Evolutionary conservation across 345 rosid species (phyloP).

Genomic region (Carallia brachiata): DNA sequence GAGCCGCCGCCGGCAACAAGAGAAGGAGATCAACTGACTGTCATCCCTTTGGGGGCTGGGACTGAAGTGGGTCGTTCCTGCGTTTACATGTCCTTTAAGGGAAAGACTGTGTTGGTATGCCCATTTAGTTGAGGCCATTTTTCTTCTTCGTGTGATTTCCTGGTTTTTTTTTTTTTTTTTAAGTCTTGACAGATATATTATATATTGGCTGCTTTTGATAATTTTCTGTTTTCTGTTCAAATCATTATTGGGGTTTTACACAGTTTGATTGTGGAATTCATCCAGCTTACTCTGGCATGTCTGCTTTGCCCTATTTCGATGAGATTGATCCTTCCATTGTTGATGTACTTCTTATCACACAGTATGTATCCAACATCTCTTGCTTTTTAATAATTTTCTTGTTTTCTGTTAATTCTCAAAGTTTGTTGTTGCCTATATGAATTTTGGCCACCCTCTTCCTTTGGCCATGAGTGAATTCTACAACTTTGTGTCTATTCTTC

Average conservation of each 20-base stretch:
- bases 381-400: neutral
- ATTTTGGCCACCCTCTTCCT: too few species aligned
- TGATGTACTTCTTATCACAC: conserved; percentile 88
- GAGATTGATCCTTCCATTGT: conserved; percentile 89
- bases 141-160: neutral
- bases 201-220: neutral
- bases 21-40: conserved; percentile 72
- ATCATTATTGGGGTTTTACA: neutral
- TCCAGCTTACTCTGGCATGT: conserved; percentile 88
- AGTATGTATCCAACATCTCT: conserved; percentile 40
- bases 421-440: neutral
- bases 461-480: too few species aligned
- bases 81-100: conserved; percentile 82
- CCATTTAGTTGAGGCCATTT: too few species aligned
- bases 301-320: conserved; percentile 91
- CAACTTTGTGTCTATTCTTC: too few species aligned
- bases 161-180: neutral
- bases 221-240: neutral
- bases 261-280: conserved; percentile 96
- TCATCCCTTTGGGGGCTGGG: conserved; percentile 90
- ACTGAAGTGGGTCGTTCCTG: conserved; percentile 96
- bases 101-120: conserved; percentile 65
- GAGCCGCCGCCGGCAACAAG: conserved; percentile 51
- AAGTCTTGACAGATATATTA: neutral
- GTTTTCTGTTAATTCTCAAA: neutral